Conservation (phyloP, 176 grass and related monocot species). For the Ampelocalamus luodianensis region DNA sequence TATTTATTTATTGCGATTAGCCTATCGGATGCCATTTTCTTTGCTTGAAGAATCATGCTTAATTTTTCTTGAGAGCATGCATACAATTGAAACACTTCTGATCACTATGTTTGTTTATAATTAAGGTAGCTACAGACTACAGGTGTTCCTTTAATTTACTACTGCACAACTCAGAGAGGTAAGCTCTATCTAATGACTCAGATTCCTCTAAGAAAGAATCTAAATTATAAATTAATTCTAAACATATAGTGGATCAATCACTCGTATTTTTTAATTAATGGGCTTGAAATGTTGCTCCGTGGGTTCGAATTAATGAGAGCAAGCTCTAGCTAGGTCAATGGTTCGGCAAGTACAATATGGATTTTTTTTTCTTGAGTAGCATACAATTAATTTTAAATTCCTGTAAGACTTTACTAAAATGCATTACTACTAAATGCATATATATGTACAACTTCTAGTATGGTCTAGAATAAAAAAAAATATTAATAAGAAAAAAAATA, state of each 20-base stretch:
- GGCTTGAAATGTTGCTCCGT: neutral
- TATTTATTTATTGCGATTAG: neutral
- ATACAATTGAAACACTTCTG: neutral
- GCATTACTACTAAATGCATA: neutral
- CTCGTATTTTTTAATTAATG: neutral
- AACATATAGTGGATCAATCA: neutral
- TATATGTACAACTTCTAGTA: neutral
- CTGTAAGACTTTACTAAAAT: neutral
- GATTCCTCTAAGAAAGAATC: neutral
- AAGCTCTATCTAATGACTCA: neutral
- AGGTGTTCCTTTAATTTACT: neutral
- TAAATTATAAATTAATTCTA: neutral
- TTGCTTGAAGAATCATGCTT: neutral
- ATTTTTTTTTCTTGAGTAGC: too few species aligned
- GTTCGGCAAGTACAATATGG: neutral
- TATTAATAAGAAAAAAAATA: neutral
- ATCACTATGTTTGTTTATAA: neutral
- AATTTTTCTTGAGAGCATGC: neutral
- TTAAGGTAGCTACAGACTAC: neutral
- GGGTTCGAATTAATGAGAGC: neutral
- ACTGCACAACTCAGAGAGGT: neutral
- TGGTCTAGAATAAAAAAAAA: neutral
- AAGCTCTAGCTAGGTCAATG: slow-evolving; percentile 13
- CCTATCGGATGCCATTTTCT: neutral
- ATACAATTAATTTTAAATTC: neutral